Evolutionary conservation across 345 rosid species (phyloP).

Genomic region (Noccaea bulbosa): DNA sequence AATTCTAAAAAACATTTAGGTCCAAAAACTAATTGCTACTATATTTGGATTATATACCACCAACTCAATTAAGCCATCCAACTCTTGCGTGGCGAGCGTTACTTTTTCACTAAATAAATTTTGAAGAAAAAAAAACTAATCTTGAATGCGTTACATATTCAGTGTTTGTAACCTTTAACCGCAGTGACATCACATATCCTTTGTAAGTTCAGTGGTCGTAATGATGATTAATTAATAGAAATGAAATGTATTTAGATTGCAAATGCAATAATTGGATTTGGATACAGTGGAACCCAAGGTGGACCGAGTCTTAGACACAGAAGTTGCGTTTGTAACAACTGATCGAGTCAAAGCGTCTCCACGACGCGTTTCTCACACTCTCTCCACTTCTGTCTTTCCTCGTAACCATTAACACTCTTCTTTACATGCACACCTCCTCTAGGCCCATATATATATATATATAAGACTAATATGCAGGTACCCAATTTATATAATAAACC

Average conservation of each 20-base stretch:
- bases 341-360: conserved; percentile 34
- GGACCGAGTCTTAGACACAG: conserved; percentile 29
- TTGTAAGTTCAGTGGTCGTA: conserved; percentile 14
- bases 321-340: conserved; percentile 27
- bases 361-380: conserved; percentile 39
- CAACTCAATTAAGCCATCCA: too few relatives aligned
- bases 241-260: neutral
- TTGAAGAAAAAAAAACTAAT: too few relatives aligned
- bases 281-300: conserved; percentile 19
- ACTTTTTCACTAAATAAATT: too few relatives aligned
- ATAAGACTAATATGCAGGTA: neutral
- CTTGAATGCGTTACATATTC: too few relatives aligned
- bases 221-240: conserved; percentile 1
- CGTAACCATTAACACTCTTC: neutral
- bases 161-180: too few relatives aligned
- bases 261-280: conserved; percentile 19
- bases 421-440: neutral
- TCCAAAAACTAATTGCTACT: too few relatives aligned
- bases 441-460: neutral
- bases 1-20: too few relatives aligned
- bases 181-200: neutral
- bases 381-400: conserved; percentile 27
- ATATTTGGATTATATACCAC: too few relatives aligned
- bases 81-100: too few relatives aligned
- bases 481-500: neutral